phyloP scores from a whole-genome alignment of 2,329 filamentous ascomycete genomes.

The Davidsoniella eucalypti region DNA sequence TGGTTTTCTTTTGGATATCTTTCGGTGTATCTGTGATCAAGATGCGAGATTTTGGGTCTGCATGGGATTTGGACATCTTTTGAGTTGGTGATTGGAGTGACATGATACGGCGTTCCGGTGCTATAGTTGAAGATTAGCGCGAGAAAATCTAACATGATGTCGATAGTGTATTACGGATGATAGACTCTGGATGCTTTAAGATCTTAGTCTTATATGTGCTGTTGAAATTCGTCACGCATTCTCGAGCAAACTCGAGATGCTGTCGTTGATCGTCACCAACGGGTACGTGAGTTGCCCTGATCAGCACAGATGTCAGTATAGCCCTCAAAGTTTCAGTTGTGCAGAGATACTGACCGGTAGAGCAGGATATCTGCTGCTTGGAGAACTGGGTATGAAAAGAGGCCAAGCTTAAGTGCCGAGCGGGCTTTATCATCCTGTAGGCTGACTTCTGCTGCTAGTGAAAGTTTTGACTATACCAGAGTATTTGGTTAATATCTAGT shows the following conservation, averaged over 20 bases:
- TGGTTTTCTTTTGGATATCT: constrained; percentile 53
- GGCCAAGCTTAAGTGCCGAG: constrained; percentile 57
- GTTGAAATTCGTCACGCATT: constrained; percentile 80
- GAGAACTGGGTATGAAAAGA: constrained; percentile 91
- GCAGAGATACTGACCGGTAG: constrained; percentile 40
- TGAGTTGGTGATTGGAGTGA: constrained; percentile 58
- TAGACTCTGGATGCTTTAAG: constrained; percentile 49
- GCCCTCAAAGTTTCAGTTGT: no score
- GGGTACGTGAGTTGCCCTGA: constrained; percentile 76
- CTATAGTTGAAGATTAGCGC: constrained; percentile 23
- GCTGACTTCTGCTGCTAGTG: constrained; percentile 40
- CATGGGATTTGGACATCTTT: constrained; percentile 92
- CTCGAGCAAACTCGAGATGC: constrained; percentile 82
- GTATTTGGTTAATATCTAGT: background rate
- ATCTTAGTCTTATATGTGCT: constrained; percentile 44
- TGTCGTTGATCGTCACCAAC: constrained; percentile 93
- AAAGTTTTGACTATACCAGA: constrained; percentile 51
- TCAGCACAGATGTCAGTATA: background rate
- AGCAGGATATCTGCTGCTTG: constrained; percentile 90
- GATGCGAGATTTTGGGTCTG: constrained; percentile 58
- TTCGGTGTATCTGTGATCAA: constrained; percentile 56
- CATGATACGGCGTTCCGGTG: constrained; percentile 76
- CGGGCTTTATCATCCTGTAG: constrained; percentile 42
- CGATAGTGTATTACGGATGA: constrained; percentile 41
- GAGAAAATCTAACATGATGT: background rate